phyloP scores from a whole-genome alignment of 2,329 filamentous ascomycete species.

The Phialocephala sp. region DNA sequence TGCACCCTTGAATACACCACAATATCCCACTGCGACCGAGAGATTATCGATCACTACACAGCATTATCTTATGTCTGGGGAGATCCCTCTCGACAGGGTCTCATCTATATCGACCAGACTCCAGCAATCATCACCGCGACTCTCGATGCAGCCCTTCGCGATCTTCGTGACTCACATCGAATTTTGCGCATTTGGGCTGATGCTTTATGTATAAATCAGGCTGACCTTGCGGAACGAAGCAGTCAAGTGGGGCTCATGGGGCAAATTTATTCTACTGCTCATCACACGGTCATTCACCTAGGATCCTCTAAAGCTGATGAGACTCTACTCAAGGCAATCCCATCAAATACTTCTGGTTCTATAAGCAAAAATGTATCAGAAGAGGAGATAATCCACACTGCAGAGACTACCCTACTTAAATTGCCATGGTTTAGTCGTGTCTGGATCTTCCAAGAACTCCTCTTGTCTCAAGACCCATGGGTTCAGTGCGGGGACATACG shows the following conservation, averaged over 20 bases:
- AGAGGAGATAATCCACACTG: not conserved
- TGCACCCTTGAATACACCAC: conserved; percentile 13
- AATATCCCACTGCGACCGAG: conserved; percentile 7
- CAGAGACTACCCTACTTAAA: not conserved
- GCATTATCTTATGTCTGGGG: conserved; percentile 28
- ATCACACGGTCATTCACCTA: conserved; percentile 15
- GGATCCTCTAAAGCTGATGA: not conserved
- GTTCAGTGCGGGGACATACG: conserved; percentile 6
- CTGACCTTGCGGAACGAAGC: conserved; percentile 1
- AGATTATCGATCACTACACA: conserved; percentile 20
- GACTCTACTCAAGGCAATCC: not conserved
- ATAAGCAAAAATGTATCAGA: not conserved
- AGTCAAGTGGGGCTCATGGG: conserved; percentile 21
- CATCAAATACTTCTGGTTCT: not conserved
- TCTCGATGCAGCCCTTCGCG: conserved; percentile 3
- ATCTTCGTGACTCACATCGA: not conserved
- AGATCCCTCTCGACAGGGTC: not conserved
- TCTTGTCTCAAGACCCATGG: conserved; percentile 6
- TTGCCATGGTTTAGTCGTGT: conserved; percentile 11
- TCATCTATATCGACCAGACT: conserved; percentile 1
- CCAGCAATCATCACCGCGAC: not conserved
- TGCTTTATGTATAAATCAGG: conserved; percentile 24
- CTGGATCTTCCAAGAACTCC: conserved; percentile 11
- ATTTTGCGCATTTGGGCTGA: conserved; percentile 17
- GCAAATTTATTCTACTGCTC: conserved; percentile 12